These are phyloP conservation scores for Fusarium tanahbumbuense DNA, from an alignment of 2,329 filamentous ascomycete genomes.

Conservation along the genomic window DNA sequence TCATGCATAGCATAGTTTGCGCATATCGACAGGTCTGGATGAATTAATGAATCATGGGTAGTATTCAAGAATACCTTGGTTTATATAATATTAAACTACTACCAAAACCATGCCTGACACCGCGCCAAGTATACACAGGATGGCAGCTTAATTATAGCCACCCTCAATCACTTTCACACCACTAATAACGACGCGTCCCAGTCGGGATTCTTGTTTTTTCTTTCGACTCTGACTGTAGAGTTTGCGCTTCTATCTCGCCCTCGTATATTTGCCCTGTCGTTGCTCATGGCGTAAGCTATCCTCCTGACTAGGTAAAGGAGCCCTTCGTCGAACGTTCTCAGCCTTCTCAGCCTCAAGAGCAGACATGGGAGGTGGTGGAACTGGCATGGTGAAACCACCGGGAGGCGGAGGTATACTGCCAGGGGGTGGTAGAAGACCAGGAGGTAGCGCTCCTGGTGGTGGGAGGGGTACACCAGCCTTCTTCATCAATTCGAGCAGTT, in stretches of 20 bases:
- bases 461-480: constrained; percentile 72
- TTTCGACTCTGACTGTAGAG: constrained; percentile 6
- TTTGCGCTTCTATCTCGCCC: constrained; percentile 55
- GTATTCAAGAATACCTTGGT: constrained; percentile 15
- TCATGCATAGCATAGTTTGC: background rate
- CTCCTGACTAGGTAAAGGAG: constrained; percentile 83
- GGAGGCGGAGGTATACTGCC: constrained; percentile 51
- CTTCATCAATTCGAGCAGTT: constrained; percentile 73
- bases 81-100: constrained; percentile 19
- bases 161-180: constrained; percentile 10
- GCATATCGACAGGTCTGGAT: background rate
- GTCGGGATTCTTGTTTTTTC: background rate
- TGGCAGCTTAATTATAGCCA: constrained; percentile 4
- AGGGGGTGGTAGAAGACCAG: constrained; percentile 58
- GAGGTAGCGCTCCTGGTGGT: constrained; percentile 60
- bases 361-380: constrained; percentile 56
- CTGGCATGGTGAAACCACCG: constrained; percentile 50
- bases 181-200: background rate
- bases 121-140: background rate
- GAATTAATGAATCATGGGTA: constrained; percentile 10
- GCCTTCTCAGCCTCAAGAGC: constrained; percentile 50
- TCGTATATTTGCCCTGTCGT: constrained; percentile 70
- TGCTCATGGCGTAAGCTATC: constrained; percentile 85
- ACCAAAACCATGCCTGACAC: background rate
- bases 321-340: constrained; percentile 62